Conservation (phyloP, 768 basidiomycete species). For the Cubamyces lactineus region DNA sequence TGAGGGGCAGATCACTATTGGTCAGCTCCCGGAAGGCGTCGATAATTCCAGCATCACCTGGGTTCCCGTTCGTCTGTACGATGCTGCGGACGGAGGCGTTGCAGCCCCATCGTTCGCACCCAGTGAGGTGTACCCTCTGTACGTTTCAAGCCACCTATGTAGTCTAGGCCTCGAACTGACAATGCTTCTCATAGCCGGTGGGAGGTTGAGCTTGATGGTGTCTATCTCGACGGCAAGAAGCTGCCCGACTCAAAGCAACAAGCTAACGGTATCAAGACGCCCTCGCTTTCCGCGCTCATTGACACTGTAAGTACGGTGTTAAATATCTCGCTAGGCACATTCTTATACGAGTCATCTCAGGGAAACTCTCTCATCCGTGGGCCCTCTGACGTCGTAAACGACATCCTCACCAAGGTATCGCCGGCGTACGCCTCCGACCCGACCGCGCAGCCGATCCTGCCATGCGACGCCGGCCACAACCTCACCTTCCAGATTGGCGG, state of each 20-base stretch:
- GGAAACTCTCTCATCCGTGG: constrained; percentile 81
- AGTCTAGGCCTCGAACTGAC: neutral
- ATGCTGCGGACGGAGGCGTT: constrained; percentile 54
- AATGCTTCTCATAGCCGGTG: constrained; percentile 40
- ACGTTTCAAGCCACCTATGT: neutral
- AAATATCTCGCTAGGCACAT: no score
- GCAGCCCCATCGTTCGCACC: constrained; percentile 59
- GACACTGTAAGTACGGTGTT: constrained; percentile 57
- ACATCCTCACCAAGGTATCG: constrained; percentile 49
- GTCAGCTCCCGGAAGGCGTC: constrained; percentile 61
- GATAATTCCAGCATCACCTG: constrained; percentile 60
- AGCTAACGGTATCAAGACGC: constrained; percentile 42
- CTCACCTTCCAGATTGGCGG: constrained; percentile 74
- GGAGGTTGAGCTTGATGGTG: constrained; percentile 74
- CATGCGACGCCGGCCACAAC: constrained; percentile 62
- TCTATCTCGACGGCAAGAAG: constrained; percentile 68
- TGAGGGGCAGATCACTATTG: constrained; percentile 68
- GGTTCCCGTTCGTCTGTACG: constrained; percentile 65
- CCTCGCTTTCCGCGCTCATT: constrained; percentile 61
- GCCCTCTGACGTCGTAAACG: constrained; percentile 61
- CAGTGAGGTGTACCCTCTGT: constrained; percentile 54
- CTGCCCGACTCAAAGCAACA: constrained; percentile 58
- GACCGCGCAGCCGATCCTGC: constrained; percentile 41
- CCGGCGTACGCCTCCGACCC: constrained; percentile 29
- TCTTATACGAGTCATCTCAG: constrained; percentile 37